Conservation (phyloP, 495 filamentous ascomycete genomes). For the Lineolata rhizophorae region DNA sequence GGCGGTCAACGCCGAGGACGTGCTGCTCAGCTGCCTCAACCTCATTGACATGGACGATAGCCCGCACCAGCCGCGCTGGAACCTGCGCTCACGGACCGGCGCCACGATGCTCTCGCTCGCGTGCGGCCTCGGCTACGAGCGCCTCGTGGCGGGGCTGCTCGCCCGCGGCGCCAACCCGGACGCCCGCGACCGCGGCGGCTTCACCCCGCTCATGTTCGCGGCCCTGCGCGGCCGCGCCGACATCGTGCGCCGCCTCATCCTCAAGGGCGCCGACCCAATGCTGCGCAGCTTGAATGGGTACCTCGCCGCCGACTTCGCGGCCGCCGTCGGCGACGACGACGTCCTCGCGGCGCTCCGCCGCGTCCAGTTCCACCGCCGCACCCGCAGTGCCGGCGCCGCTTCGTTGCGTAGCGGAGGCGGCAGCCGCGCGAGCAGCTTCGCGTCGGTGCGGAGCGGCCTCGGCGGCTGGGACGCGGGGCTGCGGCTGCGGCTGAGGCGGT, state of each 20-base stretch:
- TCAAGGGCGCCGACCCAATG: constrained; percentile 48
- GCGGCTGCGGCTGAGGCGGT: not conserved
- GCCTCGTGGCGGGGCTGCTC: constrained; percentile 61
- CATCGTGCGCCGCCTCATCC: constrained; percentile 53
- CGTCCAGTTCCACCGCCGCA: constrained; percentile 30
- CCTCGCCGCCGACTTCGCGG: constrained; percentile 49
- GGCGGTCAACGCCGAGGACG: constrained; percentile 36
- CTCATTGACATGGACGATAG: constrained; percentile 58
- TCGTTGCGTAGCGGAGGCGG: no score
- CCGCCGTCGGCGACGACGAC: constrained; percentile 36
- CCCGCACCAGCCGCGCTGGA: constrained; percentile 39
- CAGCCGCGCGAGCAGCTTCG: constrained; percentile 45
- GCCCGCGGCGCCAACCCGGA: constrained; percentile 62
- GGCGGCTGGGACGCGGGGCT: not conserved
- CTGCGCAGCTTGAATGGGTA: constrained; percentile 49
- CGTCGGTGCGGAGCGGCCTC: constrained; percentile 18
- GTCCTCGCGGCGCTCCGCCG: constrained; percentile 22
- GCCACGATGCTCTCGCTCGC: constrained; percentile 72
- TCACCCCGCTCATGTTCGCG: constrained; percentile 67
- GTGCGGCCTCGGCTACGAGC: constrained; percentile 48
- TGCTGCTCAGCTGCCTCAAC: constrained; percentile 52
- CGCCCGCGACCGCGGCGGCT: constrained; percentile 55
- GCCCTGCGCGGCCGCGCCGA: constrained; percentile 54
- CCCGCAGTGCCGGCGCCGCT: constrained; percentile 31
- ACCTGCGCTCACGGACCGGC: constrained; percentile 38